Conservation (phyloP, 2,329 filamentous ascomycete species). For the Cladosporium cucumerinum region DNA sequence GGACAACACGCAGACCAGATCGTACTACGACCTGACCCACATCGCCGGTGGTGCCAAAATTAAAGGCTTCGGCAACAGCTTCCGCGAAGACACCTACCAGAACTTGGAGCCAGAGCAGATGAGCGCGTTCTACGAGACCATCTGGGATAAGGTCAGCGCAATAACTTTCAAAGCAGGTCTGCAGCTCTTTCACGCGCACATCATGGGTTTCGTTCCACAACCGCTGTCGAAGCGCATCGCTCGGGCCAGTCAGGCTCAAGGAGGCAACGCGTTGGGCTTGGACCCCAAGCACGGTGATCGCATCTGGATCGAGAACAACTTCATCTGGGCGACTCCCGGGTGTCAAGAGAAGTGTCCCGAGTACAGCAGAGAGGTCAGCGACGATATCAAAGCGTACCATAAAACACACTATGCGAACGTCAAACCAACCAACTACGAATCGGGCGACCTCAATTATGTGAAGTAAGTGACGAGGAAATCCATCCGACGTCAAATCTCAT, state of each 20-base stretch:
- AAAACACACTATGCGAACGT: background rate
- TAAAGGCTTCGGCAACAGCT: conserved; percentile 22
- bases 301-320: background rate
- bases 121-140: background rate
- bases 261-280: background rate
- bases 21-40: background rate
- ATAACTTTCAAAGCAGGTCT: background rate
- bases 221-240: background rate
- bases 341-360: background rate
- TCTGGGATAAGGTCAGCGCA: background rate
- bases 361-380: background rate
- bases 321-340: background rate
- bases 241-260: background rate
- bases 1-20: background rate
- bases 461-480: background rate
- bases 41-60: conserved; percentile 20
- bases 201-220: background rate
- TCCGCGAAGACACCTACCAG: conserved; percentile 21
- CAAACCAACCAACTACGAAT: background rate
- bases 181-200: background rate
- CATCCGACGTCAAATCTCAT: background rate
- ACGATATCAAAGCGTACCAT: background rate
- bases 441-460: background rate
- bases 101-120: conserved; percentile 22
- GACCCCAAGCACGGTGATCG: background rate